Evolutionary conservation across 139 green algal species (phyloP).

Genomic region (Desmodesmus armatus): DNA sequence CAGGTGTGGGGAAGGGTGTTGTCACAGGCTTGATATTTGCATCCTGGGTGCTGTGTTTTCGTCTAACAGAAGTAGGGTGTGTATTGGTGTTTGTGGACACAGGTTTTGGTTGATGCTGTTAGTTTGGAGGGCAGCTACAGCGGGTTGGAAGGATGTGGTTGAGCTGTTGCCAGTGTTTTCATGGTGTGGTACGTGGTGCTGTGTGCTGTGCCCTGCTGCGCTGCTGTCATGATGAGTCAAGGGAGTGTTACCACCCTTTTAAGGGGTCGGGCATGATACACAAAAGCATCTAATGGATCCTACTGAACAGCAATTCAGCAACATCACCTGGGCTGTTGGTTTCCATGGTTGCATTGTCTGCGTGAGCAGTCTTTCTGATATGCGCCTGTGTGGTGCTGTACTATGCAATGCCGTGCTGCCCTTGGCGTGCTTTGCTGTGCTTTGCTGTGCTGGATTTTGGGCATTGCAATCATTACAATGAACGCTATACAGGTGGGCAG

Average conservation of each 20-base stretch:
- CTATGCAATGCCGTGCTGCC: not conserved
- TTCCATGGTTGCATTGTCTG: too few relatives aligned
- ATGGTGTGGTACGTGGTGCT: not conserved
- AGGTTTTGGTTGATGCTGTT: not conserved
- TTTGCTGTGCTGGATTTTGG: not conserved
- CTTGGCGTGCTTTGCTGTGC: not conserved
- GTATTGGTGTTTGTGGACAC: not conserved
- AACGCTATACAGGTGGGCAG: too few relatives aligned
- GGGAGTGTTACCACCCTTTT: slow-evolving; percentile 23
- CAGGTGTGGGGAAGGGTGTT: not conserved
- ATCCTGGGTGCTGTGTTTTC: too few relatives aligned
- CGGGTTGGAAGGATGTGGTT: too few relatives aligned
- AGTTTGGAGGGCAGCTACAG: not conserved
- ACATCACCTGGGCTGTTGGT: too few relatives aligned
- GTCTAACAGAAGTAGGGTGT: not conserved
- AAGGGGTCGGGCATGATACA: slow-evolving; percentile 19
- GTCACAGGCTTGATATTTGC: not conserved
- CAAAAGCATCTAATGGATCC: slow-evolving; percentile 45
- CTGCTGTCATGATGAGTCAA: slow-evolving; percentile 34
- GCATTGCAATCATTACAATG: too few relatives aligned
- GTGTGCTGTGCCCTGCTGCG: not conserved
- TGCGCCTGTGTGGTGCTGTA: too few relatives aligned
- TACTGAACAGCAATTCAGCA: slow-evolving; percentile 51
- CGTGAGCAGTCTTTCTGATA: too few relatives aligned
- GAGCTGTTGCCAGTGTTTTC: too few relatives aligned